Conservation (phyloP, 257 asterid genomes). For the Nicotiana tabacum region DNA sequence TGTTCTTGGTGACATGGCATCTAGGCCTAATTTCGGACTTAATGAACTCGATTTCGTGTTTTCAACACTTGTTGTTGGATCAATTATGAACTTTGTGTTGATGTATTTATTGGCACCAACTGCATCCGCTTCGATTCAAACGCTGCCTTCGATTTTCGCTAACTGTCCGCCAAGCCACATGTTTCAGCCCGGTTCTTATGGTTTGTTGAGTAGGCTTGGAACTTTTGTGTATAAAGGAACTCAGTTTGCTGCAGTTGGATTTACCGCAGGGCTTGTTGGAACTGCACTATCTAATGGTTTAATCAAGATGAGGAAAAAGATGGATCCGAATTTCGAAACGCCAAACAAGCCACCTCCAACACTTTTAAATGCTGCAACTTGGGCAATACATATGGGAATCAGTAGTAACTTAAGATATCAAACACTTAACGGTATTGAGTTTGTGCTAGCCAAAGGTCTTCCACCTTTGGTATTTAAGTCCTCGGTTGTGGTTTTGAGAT, state of each 20-base stretch:
- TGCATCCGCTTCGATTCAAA: constrained; percentile 35
- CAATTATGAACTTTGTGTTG: constrained; percentile 69
- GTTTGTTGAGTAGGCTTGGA: constrained; percentile 52
- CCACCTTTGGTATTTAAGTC: constrained; percentile 59
- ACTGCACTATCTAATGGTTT: constrained; percentile 80
- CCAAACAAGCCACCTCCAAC: constrained; percentile 86
- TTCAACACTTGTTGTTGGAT: constrained; percentile 82
- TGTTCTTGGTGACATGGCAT: constrained; percentile 87
- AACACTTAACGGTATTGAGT: constrained; percentile 80
- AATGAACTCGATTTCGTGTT: constrained; percentile 89
- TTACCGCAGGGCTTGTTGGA: constrained; percentile 84
- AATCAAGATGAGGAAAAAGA: constrained; percentile 63
- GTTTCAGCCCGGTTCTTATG: constrained; percentile 77
- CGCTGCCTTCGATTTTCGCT: constrained; percentile 66
- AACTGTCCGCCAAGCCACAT: constrained; percentile 76
- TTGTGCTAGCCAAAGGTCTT: constrained; percentile 56
- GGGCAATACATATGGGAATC: constrained; percentile 90
- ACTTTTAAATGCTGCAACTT: constrained; percentile 64
- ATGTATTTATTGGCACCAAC: constrained; percentile 91
- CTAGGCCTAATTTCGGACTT: constrained; percentile 88
- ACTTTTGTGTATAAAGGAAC: constrained; percentile 77
- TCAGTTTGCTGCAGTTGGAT: constrained; percentile 74
- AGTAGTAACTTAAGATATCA: constrained; percentile 89
- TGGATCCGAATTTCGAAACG: constrained; percentile 73
- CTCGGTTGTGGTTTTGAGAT: constrained; percentile 65